Evolutionary conservation across 345 rosid species (phyloP).

Genomic region (Eutrema yunnanense): DNA sequence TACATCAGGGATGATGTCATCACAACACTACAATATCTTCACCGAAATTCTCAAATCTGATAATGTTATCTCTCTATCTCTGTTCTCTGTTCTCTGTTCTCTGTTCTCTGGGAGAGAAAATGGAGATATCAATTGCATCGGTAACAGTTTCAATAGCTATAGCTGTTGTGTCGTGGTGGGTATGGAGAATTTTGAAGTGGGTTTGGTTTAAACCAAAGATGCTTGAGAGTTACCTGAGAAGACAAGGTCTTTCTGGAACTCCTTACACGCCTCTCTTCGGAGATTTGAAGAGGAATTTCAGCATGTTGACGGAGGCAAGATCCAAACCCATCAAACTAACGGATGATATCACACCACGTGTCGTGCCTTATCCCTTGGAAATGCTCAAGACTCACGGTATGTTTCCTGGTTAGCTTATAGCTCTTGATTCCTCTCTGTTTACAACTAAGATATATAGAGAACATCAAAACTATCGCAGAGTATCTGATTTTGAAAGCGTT

Average conservation of each 20-base stretch:
- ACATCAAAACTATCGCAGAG: neutral
- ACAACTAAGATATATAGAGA: neutral
- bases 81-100: neutral
- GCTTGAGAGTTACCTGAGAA: slow-evolving; percentile 24
- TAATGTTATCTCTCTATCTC: neutral
- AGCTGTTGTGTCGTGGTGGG: neutral
- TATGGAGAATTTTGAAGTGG: slow-evolving; percentile 23
- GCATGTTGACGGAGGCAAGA: slow-evolving; percentile 14
- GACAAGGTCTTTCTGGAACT: slow-evolving; percentile 27
- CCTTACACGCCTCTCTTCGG: slow-evolving; percentile 30
- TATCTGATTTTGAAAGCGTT: neutral
- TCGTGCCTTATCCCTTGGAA: slow-evolving; percentile 11
- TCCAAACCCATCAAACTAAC: slow-evolving; percentile 20
- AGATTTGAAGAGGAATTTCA: slow-evolving; percentile 4
- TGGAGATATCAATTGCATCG: neutral
- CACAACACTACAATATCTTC: no score
- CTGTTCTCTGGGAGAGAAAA: neutral
- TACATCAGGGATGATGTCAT: no score
- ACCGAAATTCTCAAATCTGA: no score
- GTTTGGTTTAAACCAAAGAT: slow-evolving; percentile 32
- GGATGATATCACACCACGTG: slow-evolving; percentile 22
- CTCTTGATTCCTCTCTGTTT: neutral
- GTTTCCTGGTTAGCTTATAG: neutral
- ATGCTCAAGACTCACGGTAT: slow-evolving; percentile 25
- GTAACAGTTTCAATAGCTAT: neutral